Conservation (phyloP, 495 filamentous ascomycete genomes). For the Aspergillus avenaceus region DNA sequence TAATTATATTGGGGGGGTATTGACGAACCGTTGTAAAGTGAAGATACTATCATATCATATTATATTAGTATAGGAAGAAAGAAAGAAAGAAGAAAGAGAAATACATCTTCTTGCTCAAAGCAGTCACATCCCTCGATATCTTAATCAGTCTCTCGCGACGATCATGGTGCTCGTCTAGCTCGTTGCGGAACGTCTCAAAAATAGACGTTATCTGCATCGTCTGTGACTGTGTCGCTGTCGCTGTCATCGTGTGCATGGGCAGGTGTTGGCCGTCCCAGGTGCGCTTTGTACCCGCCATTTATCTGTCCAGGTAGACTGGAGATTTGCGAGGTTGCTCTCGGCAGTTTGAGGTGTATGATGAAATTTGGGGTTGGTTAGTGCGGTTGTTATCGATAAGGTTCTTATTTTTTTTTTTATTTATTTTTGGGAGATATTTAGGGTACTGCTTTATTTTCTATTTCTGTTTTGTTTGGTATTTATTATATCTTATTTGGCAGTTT, state of each 20-base stretch:
- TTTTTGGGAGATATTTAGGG: too few relatives aligned
- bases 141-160: constrained; percentile 87
- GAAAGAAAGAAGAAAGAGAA: constrained; percentile 5
- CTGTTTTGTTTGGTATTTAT: background rate
- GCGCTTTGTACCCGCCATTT: constrained; percentile 51
- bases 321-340: constrained; percentile 1
- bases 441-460: background rate
- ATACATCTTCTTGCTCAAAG: constrained; percentile 95
- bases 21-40: constrained; percentile 88
- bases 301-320: background rate
- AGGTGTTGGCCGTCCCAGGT: constrained; percentile 57
- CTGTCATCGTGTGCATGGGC: constrained; percentile 15
- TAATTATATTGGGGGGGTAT: too few relatives aligned
- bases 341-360: constrained; percentile 16
- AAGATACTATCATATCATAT: constrained; percentile 59
- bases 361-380: constrained; percentile 8
- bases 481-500: constrained; percentile 3
- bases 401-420: background rate
- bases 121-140: constrained; percentile 84
- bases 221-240: constrained; percentile 19
- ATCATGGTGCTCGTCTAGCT: constrained; percentile 93
- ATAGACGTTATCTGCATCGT: constrained; percentile 56
- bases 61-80: background rate
- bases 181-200: constrained; percentile 79
- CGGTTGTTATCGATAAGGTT: background rate